Conservation (phyloP, 164 flowering plant genomes). For the Chloranthus sessilifolius region DNA sequence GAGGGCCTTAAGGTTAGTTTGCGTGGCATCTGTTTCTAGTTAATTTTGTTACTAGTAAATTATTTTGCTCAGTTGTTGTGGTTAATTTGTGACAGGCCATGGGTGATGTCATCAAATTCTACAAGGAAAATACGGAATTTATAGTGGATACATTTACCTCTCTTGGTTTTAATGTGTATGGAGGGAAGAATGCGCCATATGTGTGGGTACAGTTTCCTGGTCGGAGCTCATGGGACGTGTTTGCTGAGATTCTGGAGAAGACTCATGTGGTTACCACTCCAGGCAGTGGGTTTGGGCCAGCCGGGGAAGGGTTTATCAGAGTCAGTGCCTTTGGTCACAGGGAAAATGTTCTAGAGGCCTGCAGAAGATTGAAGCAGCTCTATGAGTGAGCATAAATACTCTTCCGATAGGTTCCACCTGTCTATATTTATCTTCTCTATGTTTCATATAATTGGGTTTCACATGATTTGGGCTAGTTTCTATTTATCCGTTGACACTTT, state of each 20-base stretch:
- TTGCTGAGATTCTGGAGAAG: slow-evolving; percentile 85
- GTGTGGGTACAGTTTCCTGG: slow-evolving; percentile 96
- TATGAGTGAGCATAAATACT: slow-evolving; percentile 48
- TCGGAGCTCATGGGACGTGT: slow-evolving; percentile 94
- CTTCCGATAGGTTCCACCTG: too few relatives aligned
- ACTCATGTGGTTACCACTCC: slow-evolving; percentile 94
- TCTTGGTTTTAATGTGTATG: slow-evolving; percentile 77
- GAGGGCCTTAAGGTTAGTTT: slow-evolving; percentile 67
- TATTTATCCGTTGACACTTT: too few relatives aligned
- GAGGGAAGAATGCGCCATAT: slow-evolving; percentile 90
- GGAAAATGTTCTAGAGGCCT: slow-evolving; percentile 68
- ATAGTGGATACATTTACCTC: slow-evolving; percentile 79
- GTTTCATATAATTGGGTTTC: too few relatives aligned
- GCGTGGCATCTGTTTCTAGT: slow-evolving; percentile 5
- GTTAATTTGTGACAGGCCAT: slow-evolving; percentile 53
- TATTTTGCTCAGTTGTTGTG: not conserved
- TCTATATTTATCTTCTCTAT: too few relatives aligned
- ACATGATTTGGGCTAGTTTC: too few relatives aligned
- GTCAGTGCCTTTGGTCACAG: slow-evolving; percentile 94
- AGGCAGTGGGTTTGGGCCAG: slow-evolving; percentile 95
- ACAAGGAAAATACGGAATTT: slow-evolving; percentile 77
- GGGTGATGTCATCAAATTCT: slow-evolving; percentile 63
- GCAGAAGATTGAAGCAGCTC: slow-evolving; percentile 69
- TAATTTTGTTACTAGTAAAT: not conserved
- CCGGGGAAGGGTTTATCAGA: slow-evolving; percentile 89